These are phyloP conservation scores for Cystobasidium ongulense DNA, from an alignment of 768 basidiomycete genomes.

Conservation along the genomic window DNA sequence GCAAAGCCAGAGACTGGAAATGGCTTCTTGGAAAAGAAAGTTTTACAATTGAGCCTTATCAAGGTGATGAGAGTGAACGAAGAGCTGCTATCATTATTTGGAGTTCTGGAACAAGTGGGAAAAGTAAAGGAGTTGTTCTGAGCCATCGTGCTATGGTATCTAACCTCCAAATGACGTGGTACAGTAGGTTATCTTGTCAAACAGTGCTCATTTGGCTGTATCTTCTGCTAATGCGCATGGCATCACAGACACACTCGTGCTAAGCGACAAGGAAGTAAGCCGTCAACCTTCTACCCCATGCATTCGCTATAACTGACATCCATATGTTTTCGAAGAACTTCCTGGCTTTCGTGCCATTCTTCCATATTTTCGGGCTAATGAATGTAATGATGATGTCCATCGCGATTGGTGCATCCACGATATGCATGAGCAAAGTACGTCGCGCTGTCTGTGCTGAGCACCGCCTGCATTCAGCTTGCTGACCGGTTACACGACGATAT, in stretches of 20 bases:
- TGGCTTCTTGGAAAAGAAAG: conserved; percentile 32
- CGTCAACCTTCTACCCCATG: too few species aligned
- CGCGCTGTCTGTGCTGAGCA: neutral
- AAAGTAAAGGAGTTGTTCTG: conserved; percentile 42
- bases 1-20: conserved; percentile 37
- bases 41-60: conserved; percentile 10
- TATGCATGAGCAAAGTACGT: conserved; percentile 31
- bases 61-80: conserved; percentile 29
- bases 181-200: conserved; percentile 32
- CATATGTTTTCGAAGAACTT: conserved; percentile 26
- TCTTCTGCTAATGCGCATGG: too few species aligned
- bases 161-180: conserved; percentile 37
- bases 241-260: neutral
- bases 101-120: conserved; percentile 42
- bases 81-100: conserved; percentile 42
- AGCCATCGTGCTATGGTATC: conserved; percentile 38
- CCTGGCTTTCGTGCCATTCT: conserved; percentile 40
- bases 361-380: conserved; percentile 39
- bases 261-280: neutral
- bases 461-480: too few species aligned
- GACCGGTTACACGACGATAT: neutral
- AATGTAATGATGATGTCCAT: conserved; percentile 38
- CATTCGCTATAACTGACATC: too few species aligned
- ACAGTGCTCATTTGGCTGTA: too few species aligned
- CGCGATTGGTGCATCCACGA: conserved; percentile 37